phyloP scores from a whole-genome alignment of 169 alveolate species.

The Pseudocohnilembus persalinus region DNA sequence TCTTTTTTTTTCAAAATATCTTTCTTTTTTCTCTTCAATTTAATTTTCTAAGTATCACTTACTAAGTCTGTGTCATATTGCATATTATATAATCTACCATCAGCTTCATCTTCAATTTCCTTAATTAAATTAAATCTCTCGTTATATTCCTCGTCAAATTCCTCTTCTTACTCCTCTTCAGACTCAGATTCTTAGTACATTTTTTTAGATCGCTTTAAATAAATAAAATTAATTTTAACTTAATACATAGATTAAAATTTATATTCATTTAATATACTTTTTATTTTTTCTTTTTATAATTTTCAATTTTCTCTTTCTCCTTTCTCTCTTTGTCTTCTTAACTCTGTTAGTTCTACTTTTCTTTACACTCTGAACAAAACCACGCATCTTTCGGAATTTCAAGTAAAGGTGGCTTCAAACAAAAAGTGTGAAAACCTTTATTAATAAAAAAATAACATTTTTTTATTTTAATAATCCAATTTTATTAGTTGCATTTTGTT shows the following conservation, averaged over 20 bases:
- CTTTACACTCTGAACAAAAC: constrained; percentile 62
- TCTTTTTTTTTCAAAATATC: not conserved
- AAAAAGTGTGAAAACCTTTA: constrained; percentile 60
- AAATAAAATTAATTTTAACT: no score
- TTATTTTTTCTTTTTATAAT: constrained; percentile 9
- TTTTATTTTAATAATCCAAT: no score
- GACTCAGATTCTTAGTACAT: not conserved
- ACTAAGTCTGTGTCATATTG: not conserved
- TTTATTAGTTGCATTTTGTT: no score
- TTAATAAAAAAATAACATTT: not conserved
- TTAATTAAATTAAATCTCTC: constrained; percentile 20
- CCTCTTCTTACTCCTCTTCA: not conserved
- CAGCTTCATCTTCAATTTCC: constrained; percentile 25
- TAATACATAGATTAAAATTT: no score
- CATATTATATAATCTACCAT: constrained; percentile 16
- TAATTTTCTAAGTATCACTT: not conserved
- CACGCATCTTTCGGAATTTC: constrained; percentile 71
- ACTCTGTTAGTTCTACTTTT: constrained; percentile 11
- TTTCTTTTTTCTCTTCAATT: constrained; percentile 1
- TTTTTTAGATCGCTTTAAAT: not conserved
- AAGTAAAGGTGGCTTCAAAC: constrained; percentile 62
- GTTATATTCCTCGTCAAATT: constrained; percentile 19
- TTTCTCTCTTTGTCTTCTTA: constrained; percentile 6
- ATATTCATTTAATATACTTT: constrained; percentile 2
- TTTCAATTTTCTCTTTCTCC: constrained; percentile 27